phyloP scores from a whole-genome alignment of 768 basidiomycete genomes.

The Lentinula edodes region DNA sequence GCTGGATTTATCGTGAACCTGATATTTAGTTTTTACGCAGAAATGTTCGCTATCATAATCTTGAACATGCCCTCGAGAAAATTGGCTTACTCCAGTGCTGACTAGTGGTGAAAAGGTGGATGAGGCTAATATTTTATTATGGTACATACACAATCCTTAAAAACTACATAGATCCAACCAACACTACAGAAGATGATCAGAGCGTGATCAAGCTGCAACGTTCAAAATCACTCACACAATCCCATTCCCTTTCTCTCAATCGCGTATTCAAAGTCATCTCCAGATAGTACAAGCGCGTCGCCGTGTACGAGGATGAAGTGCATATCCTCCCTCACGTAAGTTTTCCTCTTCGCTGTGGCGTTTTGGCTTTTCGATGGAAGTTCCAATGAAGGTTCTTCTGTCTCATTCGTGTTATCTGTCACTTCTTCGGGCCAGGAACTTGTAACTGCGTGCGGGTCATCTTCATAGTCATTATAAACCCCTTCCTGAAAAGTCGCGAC shows the following conservation, averaged over 20 bases:
- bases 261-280: slow-evolving; percentile 31
- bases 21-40: no score
- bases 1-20: no score
- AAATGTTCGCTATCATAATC: no score
- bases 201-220: not conserved
- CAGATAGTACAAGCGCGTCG: slow-evolving; percentile 27
- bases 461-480: not conserved
- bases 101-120: no score
- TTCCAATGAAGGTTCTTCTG: not conserved
- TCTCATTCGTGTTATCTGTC: not conserved
- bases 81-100: no score
- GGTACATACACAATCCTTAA: no score
- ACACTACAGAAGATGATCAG: not conserved
- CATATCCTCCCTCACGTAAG: not conserved
- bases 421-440: not conserved
- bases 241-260: slow-evolving; percentile 15
- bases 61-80: no score
- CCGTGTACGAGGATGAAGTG: slow-evolving; percentile 33
- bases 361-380: not conserved
- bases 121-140: no score
- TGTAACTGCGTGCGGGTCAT: not conserved
- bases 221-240: not conserved
- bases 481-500: not conserved
- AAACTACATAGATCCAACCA: not conserved
- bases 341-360: not conserved